Evolutionary conservation across 352 stramenopile genomes (phyloP).

Genomic region (Phytopythium cucurbitacearum): DNA sequence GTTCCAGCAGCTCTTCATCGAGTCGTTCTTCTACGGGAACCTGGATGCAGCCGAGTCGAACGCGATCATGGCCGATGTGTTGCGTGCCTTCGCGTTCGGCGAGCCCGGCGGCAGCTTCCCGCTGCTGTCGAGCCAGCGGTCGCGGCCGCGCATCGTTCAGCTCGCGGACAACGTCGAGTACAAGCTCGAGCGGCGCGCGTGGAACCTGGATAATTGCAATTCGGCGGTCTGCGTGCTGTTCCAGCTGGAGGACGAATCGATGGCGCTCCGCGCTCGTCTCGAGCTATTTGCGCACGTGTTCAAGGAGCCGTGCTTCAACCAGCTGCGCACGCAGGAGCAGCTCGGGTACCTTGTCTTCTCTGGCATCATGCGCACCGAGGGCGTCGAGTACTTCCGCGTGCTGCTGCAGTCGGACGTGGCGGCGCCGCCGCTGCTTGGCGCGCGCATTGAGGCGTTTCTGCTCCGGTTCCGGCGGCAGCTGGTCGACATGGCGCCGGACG

Average conservation of each 20-base stretch:
- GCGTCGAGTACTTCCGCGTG: constrained; percentile 67
- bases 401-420: constrained; percentile 81
- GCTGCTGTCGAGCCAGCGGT: constrained; percentile 40
- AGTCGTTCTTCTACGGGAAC: constrained; percentile 76
- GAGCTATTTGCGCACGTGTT: constrained; percentile 86
- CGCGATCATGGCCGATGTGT: constrained; percentile 39
- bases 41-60: constrained; percentile 20
- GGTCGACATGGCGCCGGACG: constrained; percentile 19
- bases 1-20: constrained; percentile 71
- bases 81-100: constrained; percentile 34
- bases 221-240: constrained; percentile 71
- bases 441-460: constrained; percentile 73
- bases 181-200: constrained; percentile 46
- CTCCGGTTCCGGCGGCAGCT: constrained; percentile 34
- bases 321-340: constrained; percentile 92
- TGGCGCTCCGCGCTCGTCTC: constrained; percentile 40
- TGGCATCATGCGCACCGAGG: constrained; percentile 32
- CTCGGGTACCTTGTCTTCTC: constrained; percentile 89
- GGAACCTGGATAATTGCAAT: constrained; percentile 73
- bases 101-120: constrained; percentile 23
- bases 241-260: constrained; percentile 51
- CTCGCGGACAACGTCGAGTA: constrained; percentile 49
- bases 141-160: constrained; percentile 50
- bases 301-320: constrained; percentile 90
- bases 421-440: constrained; percentile 54